Base-by-base conservation (phyloP, 2,329 filamentous ascomycete genomes). In the Septoria petroselini region DNA sequence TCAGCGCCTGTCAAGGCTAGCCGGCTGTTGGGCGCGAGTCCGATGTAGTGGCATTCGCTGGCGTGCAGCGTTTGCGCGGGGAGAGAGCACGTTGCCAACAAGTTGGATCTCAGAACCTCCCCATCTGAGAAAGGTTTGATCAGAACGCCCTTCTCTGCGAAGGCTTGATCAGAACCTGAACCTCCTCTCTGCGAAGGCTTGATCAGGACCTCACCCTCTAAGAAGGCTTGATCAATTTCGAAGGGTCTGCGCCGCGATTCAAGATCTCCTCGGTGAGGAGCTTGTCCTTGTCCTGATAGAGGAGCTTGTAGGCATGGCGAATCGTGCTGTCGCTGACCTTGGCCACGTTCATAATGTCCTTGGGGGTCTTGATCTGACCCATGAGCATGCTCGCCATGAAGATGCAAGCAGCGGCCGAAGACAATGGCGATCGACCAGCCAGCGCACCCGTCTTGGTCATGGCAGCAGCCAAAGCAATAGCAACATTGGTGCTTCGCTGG, bases 251-350 rank as follows among this genome's bases (percentile, higher is more conserved):
- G 50, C 86, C 86, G 52, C 84, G 82, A 47, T 79, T 77, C 46
- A 91, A 77, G 82, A 88, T 91, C 53, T 86, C 82, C 43, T 82
- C 75, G 59, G 86, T 83, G 62, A 96, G 81, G 51, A 98, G 73
- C 54, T 81, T 77, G 48, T 91, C 83, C 42, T 83, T 81, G 41
- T 85, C 83, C 14, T 78, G 76, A 67, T 91, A 91, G 41, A 98
- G 77, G 64, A 87, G 84, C 67, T 93, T 93, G 76, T 97, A 98
- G 0, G 91, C 91, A 19, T 88, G 94, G 64, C 94, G 91, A 62
- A 98, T 95, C 0, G 93, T 98, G 48, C 93, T 91, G 65, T 98
- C 94, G 67, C 90, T 96, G 21, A 98, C 93, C 58, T 89, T 88
- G 1, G 88, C 89, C 14, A 93, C 85, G 18, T 72, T 70, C 4